Evolutionary conservation across 2,329 filamentous ascomycete species (phyloP).

Genomic region (Claviceps maximensis): DNA sequence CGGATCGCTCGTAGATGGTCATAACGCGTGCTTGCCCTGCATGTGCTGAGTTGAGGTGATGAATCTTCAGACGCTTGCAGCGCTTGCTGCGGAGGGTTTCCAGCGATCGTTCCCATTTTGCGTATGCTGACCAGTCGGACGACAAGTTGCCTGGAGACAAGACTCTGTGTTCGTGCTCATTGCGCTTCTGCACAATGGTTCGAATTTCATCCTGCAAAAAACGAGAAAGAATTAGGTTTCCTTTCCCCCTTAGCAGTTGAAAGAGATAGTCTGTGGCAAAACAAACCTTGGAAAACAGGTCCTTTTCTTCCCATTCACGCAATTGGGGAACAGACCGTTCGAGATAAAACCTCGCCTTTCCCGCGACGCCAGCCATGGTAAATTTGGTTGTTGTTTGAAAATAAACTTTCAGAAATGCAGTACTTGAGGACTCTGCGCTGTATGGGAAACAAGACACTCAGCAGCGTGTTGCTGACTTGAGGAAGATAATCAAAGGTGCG

Average conservation of each 20-base stretch:
- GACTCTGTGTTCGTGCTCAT: conserved; percentile 84
- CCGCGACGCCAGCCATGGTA: conserved; percentile 70
- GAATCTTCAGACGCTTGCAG: conserved; percentile 67
- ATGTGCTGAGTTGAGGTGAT: conserved; percentile 48
- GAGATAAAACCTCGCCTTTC: conserved; percentile 90
- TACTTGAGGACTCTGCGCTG: neutral
- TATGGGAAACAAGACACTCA: neutral
- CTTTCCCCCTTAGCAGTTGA: too few species aligned
- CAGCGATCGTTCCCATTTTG: conserved; percentile 54
- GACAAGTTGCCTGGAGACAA: conserved; percentile 68
- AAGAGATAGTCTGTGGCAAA: too few species aligned
- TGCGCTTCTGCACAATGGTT: conserved; percentile 77
- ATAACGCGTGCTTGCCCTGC: conserved; percentile 73
- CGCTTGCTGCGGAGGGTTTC: conserved; percentile 72
- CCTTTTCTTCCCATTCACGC: conserved; percentile 81
- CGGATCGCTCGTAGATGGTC: conserved; percentile 76
- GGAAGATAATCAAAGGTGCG: neutral
- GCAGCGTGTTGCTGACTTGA: neutral
- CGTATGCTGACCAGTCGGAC: conserved; percentile 73
- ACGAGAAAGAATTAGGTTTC: neutral
- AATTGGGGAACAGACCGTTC: conserved; percentile 88
- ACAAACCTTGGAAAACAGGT: conserved; percentile 68
- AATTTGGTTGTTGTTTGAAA: too few species aligned
- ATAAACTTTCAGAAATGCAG: too few species aligned
- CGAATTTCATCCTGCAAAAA: conserved; percentile 68